A percentile compares a stretch with the other conserved stretches of the same genome.
Conservation (phyloP, 73 alveolate species). For the Paraurostyla sp. region DNA sequence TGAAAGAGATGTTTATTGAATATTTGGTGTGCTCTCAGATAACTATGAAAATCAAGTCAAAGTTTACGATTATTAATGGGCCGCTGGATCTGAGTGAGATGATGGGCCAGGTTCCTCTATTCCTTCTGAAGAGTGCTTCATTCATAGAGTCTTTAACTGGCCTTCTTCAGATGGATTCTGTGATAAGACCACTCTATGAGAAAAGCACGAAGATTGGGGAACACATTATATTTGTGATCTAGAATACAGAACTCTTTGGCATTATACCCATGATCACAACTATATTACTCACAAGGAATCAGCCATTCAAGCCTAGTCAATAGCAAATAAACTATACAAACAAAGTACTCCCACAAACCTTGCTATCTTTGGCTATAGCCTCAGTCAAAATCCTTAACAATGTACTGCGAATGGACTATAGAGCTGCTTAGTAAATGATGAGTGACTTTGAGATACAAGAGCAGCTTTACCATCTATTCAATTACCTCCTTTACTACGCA, state of each 20-base stretch:
- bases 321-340: conserved; percentile 68
- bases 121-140: conserved; percentile 85
- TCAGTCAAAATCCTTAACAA: conserved; percentile 89
- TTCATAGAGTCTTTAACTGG: conserved; percentile 91
- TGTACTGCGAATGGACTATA: conserved; percentile 87
- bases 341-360: conserved; percentile 85
- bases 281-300: conserved; percentile 79
- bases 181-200: conserved; percentile 89
- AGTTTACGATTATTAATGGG: conserved; percentile 82
- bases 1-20: conserved; percentile 93
- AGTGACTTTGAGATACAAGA: conserved; percentile 64
- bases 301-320: conserved; percentile 69
- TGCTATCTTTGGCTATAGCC: conserved; percentile 83
- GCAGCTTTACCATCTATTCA: conserved; percentile 72
- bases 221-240: conserved; percentile 84
- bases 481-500: conserved; percentile 58
- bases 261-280: conserved; percentile 86
- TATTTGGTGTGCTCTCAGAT: conserved; percentile 85
- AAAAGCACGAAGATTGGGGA: conserved; percentile 86
- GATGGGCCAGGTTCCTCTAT: conserved; percentile 83
- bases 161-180: conserved; percentile 80
- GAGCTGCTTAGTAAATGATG: conserved; percentile 80
- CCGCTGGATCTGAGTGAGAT: conserved; percentile 90
- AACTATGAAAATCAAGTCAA: conserved; percentile 79
- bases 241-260: conserved; percentile 87